phyloP scores from a whole-genome alignment of 2,329 filamentous ascomycete genomes.

The Ciborinia camelliae region DNA sequence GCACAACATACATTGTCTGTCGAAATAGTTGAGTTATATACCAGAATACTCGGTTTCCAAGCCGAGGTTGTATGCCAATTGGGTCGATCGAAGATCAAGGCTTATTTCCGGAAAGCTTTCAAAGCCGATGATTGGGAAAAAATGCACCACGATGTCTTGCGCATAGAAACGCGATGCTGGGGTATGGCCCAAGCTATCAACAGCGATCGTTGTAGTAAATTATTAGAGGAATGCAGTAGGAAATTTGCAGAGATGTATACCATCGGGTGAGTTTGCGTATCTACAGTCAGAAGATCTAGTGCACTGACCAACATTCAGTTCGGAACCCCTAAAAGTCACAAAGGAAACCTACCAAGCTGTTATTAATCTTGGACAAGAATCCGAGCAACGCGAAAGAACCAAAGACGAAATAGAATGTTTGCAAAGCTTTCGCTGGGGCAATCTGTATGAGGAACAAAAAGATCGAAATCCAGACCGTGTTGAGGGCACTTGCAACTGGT shows the following conservation, averaged over 20 bases:
- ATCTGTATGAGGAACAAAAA: background rate
- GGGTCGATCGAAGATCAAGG: background rate
- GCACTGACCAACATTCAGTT: background rate
- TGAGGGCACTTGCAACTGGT: background rate
- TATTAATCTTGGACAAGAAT: background rate
- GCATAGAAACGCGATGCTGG: background rate
- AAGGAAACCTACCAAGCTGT: background rate
- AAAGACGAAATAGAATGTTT: background rate
- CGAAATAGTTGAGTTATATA: background rate
- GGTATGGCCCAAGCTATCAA: background rate
- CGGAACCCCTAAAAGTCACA: background rate
- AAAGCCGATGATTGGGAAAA: background rate
- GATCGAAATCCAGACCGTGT: background rate
- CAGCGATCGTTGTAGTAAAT: background rate
- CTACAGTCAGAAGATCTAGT: background rate
- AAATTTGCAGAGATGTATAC: background rate
- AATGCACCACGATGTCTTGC: background rate
- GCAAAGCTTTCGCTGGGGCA: background rate
- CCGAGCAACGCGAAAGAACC: background rate
- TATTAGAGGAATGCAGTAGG: background rate
- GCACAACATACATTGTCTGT: background rate
- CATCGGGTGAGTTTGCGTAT: background rate
- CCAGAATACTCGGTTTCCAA: conserved; percentile 3
- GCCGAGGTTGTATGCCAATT: background rate
- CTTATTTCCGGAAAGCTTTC: conserved; percentile 1